A percentile compares a stretch with the other conserved stretches of the same genome.
These are phyloP conservation scores for Russula earlei DNA, from an alignment of 768 basidiomycete species.

Conservation along the genomic window DNA sequence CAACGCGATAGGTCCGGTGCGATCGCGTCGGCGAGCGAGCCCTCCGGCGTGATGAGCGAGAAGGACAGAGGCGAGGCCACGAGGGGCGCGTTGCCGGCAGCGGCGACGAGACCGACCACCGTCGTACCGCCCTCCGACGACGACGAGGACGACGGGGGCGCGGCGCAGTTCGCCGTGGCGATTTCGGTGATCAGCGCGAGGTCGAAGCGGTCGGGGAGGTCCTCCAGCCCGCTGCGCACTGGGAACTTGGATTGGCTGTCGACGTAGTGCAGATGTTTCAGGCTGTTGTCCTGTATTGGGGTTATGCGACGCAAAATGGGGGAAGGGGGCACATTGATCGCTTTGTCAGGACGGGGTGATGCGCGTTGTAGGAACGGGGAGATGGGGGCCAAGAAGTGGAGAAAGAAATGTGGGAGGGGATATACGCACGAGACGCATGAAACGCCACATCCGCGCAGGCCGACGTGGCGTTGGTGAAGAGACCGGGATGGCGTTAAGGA, in stretches of 20 bases:
- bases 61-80: slow-evolving; percentile 21
- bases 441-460: slow-evolving; percentile 68
- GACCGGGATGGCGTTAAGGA: slow-evolving; percentile 63
- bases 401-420: too few relatives aligned
- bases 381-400: not conserved
- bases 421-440: slow-evolving; percentile 64
- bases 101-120: too few relatives aligned
- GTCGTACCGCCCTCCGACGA: too few relatives aligned
- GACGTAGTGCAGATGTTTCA: slow-evolving; percentile 77
- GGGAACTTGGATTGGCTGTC: slow-evolving; percentile 74
- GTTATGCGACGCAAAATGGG: too few relatives aligned
- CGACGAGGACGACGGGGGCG: too few relatives aligned
- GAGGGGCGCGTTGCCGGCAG: slow-evolving; percentile 24
- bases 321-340: not conserved
- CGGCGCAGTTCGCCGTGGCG: slow-evolving; percentile 60
- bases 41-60: slow-evolving; percentile 26
- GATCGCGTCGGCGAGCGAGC: slow-evolving; percentile 27
- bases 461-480: slow-evolving; percentile 37
- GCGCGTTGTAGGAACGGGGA: not conserved
- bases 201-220: slow-evolving; percentile 82
- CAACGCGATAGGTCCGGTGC: slow-evolving; percentile 54
- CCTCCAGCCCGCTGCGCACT: slow-evolving; percentile 73
- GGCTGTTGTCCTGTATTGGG: slow-evolving; percentile 56
- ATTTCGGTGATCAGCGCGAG: slow-evolving; percentile 73
- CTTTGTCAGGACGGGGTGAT: not conserved